Base-by-base conservation (phyloP, 2,329 filamentous ascomycete species). In the Cercospora zeina region DNA sequence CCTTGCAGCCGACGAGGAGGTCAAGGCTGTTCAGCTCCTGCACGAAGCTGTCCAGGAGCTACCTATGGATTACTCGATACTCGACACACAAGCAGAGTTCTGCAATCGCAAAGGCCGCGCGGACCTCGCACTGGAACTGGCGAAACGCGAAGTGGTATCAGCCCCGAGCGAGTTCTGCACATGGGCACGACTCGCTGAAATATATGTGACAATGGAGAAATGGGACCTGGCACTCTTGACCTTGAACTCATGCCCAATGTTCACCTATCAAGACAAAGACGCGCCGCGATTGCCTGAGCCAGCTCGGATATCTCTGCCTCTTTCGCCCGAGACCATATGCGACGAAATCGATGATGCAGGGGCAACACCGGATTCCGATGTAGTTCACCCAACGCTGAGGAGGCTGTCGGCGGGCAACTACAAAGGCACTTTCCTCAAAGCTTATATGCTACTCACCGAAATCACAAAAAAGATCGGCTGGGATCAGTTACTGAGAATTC, bases 181-280 rank as follows among this genome's bases (percentile, higher is more conserved):
- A 0, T 99, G 95, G 95, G 93, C 95, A 61, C 85, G 93, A 61
- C 78, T 99, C 66, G 93, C 93, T 2, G 91, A 97, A 74, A 89
- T 97, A 33, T 99, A 99, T 70, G 90, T 97, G 59, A 86, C 89
- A 54, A 86, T 96, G 78, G 95, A 99, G 75, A 91, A 96, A 73
- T 99, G 95, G 92, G 95, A 97, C 73, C 87, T 97, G 69, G 95
- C 95, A 0, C 83, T 99, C 24, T 87, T 96, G 4, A 97, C 95
- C 3, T 83, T 99, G 57, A 99, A 99, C 78, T 99, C 95, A 16
- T 99, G 95, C 76, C 95, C 95, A 8, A 99, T 99, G 95, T 99
- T 99, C 77, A 99, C 95, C 6, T 97, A 99, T 76, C 95, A 97
- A 77, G 95, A 99, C 77, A 97, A 97, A 77, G 95, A 99, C 75